Evolutionary conservation across 163 green algal species (phyloP), one percentile per base, ranked within the genome.

Genomic region (Trebouxia gelatinosa): DNA sequence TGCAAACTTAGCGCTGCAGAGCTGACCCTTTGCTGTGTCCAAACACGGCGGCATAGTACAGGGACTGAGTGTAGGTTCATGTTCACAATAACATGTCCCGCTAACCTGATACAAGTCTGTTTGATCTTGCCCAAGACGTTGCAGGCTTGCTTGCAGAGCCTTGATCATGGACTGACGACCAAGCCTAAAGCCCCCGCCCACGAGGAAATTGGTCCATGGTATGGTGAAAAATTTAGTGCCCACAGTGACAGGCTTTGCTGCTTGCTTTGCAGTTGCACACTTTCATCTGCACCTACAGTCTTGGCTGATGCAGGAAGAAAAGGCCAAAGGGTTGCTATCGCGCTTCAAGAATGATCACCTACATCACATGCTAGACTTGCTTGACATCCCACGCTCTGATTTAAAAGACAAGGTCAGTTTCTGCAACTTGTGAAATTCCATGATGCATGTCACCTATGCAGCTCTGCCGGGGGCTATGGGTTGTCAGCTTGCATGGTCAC

Each of bases 321-420:
- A 80, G 40, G 43, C 70, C 9, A 67, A 38, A 19, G 74, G 77
- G 3, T 50, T 57, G 57, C 76, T 90, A 57, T 39, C 59, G 38
- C 83, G 81, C 46, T 83, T 65, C 81, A 88, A 85, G 70, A 65
- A 86, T 68, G 77, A 85, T 3, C 62, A 85, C 51, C 37, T 90
- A 38, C 67, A 86, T 77, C 21, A 34, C n/a, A 31, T 84, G 37
- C 72, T 90, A 71, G 83, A 90, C 43, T 6, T 68, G 31, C 48
- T 90, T 2, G 83, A 90, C 65, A 59, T 90, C n/a, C 70, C 74
- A 9, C 75, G 85, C 50, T 35, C 23, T 46, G 43, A 76, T 0
- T 48, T 46, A 17, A 46, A 68, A 26, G 54, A 66, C 28, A 70
- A 46, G 37, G 37, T 43, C 13, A 29, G 37, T 17, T n/a, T n/a